Evolutionary conservation across 2,329 filamentous ascomycete species (phyloP), one percentile per base, ranked within the genome.

Genomic region (Kalmusia sp.): DNA sequence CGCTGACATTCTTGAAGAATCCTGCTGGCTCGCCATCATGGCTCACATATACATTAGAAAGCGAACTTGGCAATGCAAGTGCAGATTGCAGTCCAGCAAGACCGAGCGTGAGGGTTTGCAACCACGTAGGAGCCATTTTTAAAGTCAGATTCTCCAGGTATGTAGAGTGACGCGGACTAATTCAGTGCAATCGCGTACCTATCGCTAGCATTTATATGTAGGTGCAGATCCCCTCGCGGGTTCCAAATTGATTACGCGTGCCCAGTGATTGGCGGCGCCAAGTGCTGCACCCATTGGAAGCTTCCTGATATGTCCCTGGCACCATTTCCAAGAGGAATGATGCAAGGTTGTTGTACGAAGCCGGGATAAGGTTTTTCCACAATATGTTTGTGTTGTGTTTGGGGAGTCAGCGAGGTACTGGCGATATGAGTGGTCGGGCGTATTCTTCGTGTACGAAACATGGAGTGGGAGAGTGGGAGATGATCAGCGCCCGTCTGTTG

Each of bases 1-100:
- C 65, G 24, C 54, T 61, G 27, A 69, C 31, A 39, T 64, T 69
- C 47, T 64, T 66, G 35, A 62, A 47, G 33, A 47, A 47, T n/a
- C 44, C 44, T 4, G 24, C n/a, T 5, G 44, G 33, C 15, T 47
- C 44, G 11, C 44, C 33, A 4, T 47, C 44, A 21, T 37, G 31
- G 22, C 33, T 38, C 22, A 47, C 44, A n/a, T 27, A 37, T 2
- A 24, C 31, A 21, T 47, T 47, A 6, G 44, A 24, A 38, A 47
- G 33, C 15, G 44, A 22, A 17, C 19, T 19, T 2, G 33, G 37
- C 21, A 30, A 47, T 12, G 43, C 43, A 19, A 47, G 11, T 9
- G 22, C 24, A 30, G 33, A 21, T 12, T 15, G 24, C 7, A 47
- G 44, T 9, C 22, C 44, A 8, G 22, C 33, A 6, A 47, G 21